phyloP scores from a whole-genome alignment of 1,284 basidiomycete genomes.

The Apiotrichum akiyoshidainum region DNA sequence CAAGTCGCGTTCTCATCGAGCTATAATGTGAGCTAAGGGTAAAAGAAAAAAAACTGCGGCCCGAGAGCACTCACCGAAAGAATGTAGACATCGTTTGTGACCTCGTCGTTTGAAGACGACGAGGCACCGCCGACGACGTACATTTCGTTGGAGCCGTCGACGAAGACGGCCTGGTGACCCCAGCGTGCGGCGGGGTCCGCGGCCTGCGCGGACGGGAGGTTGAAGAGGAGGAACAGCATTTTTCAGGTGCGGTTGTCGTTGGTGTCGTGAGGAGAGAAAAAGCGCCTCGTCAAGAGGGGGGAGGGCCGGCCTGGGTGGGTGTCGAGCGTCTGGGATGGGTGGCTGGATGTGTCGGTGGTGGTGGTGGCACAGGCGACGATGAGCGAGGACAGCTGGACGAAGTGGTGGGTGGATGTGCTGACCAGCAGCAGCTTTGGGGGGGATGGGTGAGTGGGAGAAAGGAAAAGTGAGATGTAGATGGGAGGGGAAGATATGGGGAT shows the following conservation, averaged over 20 bases:
- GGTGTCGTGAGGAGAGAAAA: not conserved
- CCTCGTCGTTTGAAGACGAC: constrained; percentile 32
- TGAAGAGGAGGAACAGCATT: constrained; percentile 22
- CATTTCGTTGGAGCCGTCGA: constrained; percentile 39
- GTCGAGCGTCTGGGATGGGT: not conserved
- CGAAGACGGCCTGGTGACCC: constrained; percentile 49
- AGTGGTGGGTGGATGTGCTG: constrained; percentile 32
- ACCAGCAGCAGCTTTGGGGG: constrained; percentile 33
- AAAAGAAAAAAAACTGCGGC: too few species aligned
- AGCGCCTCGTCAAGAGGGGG: constrained; percentile 4
- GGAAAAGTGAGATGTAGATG: constrained; percentile 6
- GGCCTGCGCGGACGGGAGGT: constrained; percentile 20
- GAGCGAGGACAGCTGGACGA: not conserved
- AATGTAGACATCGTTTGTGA: constrained; percentile 50
- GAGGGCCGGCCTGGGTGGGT: constrained; percentile 4
- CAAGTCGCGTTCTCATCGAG: constrained; percentile 35
- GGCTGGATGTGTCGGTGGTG: not conserved
- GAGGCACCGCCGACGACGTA: constrained; percentile 50
- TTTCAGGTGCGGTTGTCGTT: not conserved
- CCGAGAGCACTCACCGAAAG: constrained; percentile 33
- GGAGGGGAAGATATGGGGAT: constrained; percentile 10
- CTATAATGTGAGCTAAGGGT: constrained; percentile 16
- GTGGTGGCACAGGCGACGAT: not conserved
- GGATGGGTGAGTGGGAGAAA: constrained; percentile 9
- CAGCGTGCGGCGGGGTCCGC: constrained; percentile 42